Evolutionary conservation across 495 filamentous ascomycete species (phyloP).

Genomic region (Xylaria venustula): DNA sequence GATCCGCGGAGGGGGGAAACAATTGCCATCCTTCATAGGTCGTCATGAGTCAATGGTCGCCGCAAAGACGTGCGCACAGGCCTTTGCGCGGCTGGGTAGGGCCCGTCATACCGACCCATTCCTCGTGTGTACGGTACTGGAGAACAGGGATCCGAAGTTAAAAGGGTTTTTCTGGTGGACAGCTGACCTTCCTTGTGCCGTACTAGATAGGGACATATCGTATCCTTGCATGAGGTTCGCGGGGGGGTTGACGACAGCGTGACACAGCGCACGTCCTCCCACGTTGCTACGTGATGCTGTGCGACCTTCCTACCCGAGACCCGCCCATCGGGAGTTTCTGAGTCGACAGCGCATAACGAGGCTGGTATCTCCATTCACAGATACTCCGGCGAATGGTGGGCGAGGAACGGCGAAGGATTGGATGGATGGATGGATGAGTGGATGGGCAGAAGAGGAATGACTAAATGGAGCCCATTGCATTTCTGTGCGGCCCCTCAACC

Average conservation of each 20-base stretch:
- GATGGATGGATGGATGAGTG: not conserved
- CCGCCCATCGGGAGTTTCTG: not conserved
- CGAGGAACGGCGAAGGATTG: not conserved
- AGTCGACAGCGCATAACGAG: constrained; percentile 2
- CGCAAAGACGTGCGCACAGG: constrained; percentile 8
- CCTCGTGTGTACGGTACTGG: not conserved
- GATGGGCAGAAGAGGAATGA: not conserved
- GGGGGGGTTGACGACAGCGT: constrained; percentile 13
- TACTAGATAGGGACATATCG: constrained; percentile 10
- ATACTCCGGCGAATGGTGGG: not conserved
- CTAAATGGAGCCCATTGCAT: not conserved
- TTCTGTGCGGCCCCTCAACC: too few species aligned
- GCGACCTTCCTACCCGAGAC: constrained; percentile 6
- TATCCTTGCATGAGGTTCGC: constrained; percentile 6
- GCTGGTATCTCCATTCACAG: constrained; percentile 1
- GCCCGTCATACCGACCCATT: constrained; percentile 1
- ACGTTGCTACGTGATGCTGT: constrained; percentile 4
- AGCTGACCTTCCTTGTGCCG: constrained; percentile 8
- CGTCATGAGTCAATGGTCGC: not conserved
- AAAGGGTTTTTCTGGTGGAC: constrained; percentile 7
- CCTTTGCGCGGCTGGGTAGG: constrained; percentile 8
- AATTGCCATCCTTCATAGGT: constrained; percentile 4
- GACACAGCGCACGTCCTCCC: constrained; percentile 10
- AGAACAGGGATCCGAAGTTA: constrained; percentile 9
- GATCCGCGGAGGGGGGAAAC: not conserved